A percentile compares a stretch with the other conserved stretches of the same genome.
Evolutionary conservation across 164 flowering plant genomes (phyloP).

Genomic region (Taxillus chinensis): DNA sequence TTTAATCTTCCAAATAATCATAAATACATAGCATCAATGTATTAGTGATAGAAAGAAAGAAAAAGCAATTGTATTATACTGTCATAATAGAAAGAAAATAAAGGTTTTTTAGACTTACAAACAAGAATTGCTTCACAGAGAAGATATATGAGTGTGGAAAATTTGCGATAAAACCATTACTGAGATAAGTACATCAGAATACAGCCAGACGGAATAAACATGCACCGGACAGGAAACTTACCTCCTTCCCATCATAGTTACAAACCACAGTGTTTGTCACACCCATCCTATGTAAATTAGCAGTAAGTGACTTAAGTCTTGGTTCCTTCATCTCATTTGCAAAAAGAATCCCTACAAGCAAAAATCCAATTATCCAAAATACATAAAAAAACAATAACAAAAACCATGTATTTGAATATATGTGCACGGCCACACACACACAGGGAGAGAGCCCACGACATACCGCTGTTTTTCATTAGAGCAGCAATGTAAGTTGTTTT

Average conservation of each 20-base stretch:
- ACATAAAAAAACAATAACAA: neutral
- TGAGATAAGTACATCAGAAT: too few species aligned
- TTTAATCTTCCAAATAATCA: too few species aligned
- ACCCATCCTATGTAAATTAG: slow-evolving; percentile 92
- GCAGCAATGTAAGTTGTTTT: slow-evolving; percentile 97
- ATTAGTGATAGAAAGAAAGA: too few species aligned
- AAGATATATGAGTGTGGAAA: too few species aligned
- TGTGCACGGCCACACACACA: neutral
- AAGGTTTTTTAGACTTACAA: too few species aligned
- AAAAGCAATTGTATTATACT: too few species aligned
- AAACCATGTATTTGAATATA: neutral
- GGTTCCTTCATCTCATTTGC: slow-evolving; percentile 91
- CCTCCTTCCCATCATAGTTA: slow-evolving; percentile 96
- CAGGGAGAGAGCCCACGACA: slow-evolving; percentile 10
- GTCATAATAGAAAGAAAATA: too few species aligned
- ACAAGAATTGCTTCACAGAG: too few species aligned
- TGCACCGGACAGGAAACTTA: slow-evolving; percentile 14
- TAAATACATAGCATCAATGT: too few species aligned
- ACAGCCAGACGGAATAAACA: neutral
- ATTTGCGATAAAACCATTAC: too few species aligned
- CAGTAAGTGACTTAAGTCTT: slow-evolving; percentile 81
- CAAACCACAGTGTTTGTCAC: slow-evolving; percentile 86
- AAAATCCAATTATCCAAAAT: neutral
- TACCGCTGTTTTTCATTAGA: slow-evolving; percentile 97
- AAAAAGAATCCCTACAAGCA: slow-evolving; percentile 52